Evolutionary conservation across 2,329 filamentous ascomycete species (phyloP).

Genomic region (Aspergillus hiratsukae): DNA sequence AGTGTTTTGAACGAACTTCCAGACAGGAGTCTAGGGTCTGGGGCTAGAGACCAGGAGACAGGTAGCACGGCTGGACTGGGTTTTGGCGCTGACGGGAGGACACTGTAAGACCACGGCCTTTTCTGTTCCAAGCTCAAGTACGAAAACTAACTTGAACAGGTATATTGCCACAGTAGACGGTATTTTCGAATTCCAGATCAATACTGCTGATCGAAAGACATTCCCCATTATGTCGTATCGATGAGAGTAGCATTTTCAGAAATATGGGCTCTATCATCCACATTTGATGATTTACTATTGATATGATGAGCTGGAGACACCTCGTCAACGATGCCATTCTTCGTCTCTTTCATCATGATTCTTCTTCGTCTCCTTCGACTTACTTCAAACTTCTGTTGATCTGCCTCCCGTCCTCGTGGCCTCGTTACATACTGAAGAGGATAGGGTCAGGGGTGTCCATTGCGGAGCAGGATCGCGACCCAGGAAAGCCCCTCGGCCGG

Average conservation of each 20-base stretch:
- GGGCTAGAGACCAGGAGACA: conserved; percentile 32
- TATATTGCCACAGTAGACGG: conserved; percentile 47
- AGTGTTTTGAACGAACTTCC: conserved; percentile 34
- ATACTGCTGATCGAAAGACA: conserved; percentile 45
- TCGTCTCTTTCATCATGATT: not conserved
- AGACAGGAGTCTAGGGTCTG: conserved; percentile 27
- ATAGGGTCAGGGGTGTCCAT: not conserved
- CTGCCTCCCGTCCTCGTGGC: not conserved
- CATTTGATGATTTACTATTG: not conserved
- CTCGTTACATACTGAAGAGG: not conserved
- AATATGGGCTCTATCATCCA: not conserved
- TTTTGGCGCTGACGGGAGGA: conserved; percentile 44
- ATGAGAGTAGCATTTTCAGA: conserved; percentile 17
- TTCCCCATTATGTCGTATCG: conserved; percentile 43
- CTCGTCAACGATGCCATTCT: not conserved
- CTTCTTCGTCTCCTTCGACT: not conserved
- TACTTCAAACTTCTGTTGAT: not conserved
- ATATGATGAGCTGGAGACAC: not conserved
- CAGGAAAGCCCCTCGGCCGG: not conserved
- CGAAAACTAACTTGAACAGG: conserved; percentile 24
- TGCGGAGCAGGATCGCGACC: not conserved
- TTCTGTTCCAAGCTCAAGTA: not conserved
- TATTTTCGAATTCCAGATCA: conserved; percentile 46
- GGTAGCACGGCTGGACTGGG: conserved; percentile 45
- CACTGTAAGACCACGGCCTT: conserved; percentile 35